Base-by-base conservation (phyloP, 192 early-diverging fungal genomes). In the Jimgerdemannia lactiflua region DNA sequence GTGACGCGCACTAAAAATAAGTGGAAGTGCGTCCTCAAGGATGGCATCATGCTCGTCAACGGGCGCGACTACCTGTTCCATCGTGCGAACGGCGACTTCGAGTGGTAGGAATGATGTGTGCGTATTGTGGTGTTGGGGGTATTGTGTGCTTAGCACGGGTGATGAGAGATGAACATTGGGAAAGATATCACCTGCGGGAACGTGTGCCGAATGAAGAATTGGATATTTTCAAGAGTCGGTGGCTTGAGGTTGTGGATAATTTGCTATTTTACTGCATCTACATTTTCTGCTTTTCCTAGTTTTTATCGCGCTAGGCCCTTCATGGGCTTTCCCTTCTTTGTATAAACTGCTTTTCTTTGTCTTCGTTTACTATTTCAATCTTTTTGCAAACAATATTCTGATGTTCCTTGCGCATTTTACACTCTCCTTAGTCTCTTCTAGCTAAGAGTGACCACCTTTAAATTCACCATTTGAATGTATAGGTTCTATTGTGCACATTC, bases 1-100 rank as follows among this genome's bases (percentile, higher is more conserved):
- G 93, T 99, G 42, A 93, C 91, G 14, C 88, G 97, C 64, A 96
- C 95, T 71, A 99, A 98, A 84, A 99, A 97, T 87, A 98, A 97
- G 85, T 99, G 98, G 98, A 98, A 98, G 89, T 98, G 95, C 78
- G 89, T 95, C 4, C 86, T 99, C 67, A 95, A 95, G 82, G 98
- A 99, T 77, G 98, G 98, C 17, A 97, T 99, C 78, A 92, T 97
- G 86, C 82, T 95, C 75, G 90, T 97, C 70, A 96, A 98, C 75
- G 98, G 98, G 43, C 91, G 90, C 70, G 98, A 99, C 78, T 98
- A 96, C 77, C 80, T 98, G 59, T 99, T 99, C 87, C 91, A 95
- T 77, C 93, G 92, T 82, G 95, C 94, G 4, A 98, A 90, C 70
- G 95, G 96, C 63, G 98, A 99, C 71, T 99, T 98, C 89, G 96